phyloP scores from a whole-genome alignment of 257 asterid genomes.

The Fraxinus americana region DNA sequence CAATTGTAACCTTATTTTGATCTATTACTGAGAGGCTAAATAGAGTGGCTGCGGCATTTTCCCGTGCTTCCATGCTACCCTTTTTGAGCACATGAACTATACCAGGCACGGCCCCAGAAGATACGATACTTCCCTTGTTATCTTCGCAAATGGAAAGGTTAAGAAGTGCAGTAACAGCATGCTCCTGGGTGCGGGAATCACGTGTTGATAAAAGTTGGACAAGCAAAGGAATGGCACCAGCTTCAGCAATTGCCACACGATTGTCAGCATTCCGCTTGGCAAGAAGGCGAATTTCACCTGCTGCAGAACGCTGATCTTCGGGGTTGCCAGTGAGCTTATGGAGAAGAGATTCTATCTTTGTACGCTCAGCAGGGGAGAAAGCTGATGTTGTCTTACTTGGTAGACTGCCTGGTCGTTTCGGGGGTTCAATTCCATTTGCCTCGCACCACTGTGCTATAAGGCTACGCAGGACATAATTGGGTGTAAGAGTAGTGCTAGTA shows the following conservation, averaged over 20 bases:
- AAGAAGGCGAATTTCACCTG: constrained; percentile 93
- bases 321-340: constrained; percentile 74
- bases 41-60: constrained; percentile 93
- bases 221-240: constrained; percentile 94
- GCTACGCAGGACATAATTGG: constrained; percentile 93
- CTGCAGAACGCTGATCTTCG: constrained; percentile 83
- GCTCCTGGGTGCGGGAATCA: constrained; percentile 92
- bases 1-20: constrained; percentile 81
- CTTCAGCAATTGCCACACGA: constrained; percentile 94
- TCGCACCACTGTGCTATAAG: constrained; percentile 98
- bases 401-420: constrained; percentile 64
- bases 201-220: constrained; percentile 72
- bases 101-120: constrained; percentile 89
- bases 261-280: constrained; percentile 95
- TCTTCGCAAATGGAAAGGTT: constrained; percentile 93
- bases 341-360: constrained; percentile 67
- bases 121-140: constrained; percentile 76
- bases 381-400: constrained; percentile 53
- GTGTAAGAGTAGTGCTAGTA: constrained; percentile 70
- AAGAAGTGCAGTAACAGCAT: constrained; percentile 91
- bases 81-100: constrained; percentile 79
- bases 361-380: constrained; percentile 69
- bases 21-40: constrained; percentile 94
- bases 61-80: constrained; percentile 95
- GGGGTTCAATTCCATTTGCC: constrained; percentile 81